Evolutionary conservation across 306 rosid species (phyloP).

Genomic region (Fragaria nilgerrensis): DNA sequence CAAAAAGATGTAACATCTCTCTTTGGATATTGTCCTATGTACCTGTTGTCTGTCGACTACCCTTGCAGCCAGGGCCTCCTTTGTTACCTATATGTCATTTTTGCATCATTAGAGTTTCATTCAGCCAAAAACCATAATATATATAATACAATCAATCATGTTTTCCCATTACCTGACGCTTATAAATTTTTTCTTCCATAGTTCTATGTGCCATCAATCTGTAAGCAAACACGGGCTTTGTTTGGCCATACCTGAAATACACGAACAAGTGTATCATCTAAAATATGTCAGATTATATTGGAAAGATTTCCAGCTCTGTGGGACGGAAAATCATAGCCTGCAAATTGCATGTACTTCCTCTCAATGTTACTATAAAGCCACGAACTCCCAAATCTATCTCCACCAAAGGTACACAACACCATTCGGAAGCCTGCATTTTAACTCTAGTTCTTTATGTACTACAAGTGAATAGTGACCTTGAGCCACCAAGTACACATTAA

Average conservation of each 20-base stretch:
- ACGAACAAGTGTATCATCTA: constrained; percentile 17
- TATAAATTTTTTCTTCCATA: constrained; percentile 97
- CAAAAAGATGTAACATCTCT: constrained; percentile 99
- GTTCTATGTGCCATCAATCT: constrained; percentile 96
- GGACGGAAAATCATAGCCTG: background rate
- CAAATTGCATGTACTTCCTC: background rate
- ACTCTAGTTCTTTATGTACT: background rate
- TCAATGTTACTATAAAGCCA: background rate
- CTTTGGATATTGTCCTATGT: constrained; percentile 85
- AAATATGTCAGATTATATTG: background rate
- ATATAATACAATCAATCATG: constrained; percentile 10
- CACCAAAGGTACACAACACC: background rate
- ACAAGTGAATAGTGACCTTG: background rate
- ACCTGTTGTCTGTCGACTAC: constrained; percentile 97
- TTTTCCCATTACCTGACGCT: constrained; percentile 74
- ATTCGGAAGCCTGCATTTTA: background rate
- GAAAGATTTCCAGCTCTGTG: background rate
- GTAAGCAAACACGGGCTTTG: constrained; percentile 92
- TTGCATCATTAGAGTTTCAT: constrained; percentile 22
- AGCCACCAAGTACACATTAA: background rate
- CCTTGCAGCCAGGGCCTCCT: constrained; percentile 97
- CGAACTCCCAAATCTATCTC: background rate
- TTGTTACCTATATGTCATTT: constrained; percentile 70
- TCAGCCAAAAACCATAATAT: constrained; percentile 11
- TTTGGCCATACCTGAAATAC: constrained; percentile 87